Evolutionary conservation across 2,329 filamentous ascomycete species (phyloP).

Genomic region (Pseudopyricularia javanii): DNA sequence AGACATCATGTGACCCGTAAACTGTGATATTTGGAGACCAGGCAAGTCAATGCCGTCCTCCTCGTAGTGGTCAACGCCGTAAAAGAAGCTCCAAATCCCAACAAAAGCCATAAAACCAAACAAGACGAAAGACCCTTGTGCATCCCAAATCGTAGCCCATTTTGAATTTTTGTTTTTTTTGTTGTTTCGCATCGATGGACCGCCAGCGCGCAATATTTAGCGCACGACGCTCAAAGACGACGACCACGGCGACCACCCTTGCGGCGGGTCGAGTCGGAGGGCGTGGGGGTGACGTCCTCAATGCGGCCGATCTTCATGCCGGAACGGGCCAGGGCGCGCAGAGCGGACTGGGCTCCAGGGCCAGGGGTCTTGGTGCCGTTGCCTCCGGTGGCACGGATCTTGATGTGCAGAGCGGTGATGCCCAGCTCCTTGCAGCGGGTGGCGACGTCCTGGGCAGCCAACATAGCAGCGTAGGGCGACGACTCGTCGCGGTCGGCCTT

Average conservation of each 20-base stretch:
- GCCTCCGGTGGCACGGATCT: constrained; percentile 98
- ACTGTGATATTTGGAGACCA: constrained; percentile 46
- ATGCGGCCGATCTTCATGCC: constrained; percentile 99
- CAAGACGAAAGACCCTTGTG: constrained; percentile 4
- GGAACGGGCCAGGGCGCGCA: constrained; percentile 95
- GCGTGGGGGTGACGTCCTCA: constrained; percentile 98
- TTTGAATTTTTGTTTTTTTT: not conserved
- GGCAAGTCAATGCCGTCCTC: constrained; percentile 52
- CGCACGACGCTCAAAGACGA: constrained; percentile 71
- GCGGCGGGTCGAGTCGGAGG: constrained; percentile 97
- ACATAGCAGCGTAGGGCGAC: constrained; percentile 99
- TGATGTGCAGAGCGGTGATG: constrained; percentile 96
- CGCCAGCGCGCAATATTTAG: not conserved
- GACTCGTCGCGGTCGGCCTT: constrained; percentile 99
- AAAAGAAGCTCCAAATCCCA: constrained; percentile 28
- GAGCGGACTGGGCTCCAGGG: constrained; percentile 96
- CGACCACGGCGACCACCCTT: constrained; percentile 99
- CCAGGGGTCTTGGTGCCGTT: constrained; percentile 99
- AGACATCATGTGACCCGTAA: constrained; percentile 35
- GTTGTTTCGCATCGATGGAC: not conserved
- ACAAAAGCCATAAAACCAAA: constrained; percentile 19
- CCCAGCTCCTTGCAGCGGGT: constrained; percentile 63
- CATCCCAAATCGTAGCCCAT: too few species aligned
- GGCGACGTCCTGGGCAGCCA: constrained; percentile 98
- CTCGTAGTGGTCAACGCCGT: constrained; percentile 61